phyloP scores from a whole-genome alignment of 805 yeast genomes.

The Alloascoidea hylecoeti region DNA sequence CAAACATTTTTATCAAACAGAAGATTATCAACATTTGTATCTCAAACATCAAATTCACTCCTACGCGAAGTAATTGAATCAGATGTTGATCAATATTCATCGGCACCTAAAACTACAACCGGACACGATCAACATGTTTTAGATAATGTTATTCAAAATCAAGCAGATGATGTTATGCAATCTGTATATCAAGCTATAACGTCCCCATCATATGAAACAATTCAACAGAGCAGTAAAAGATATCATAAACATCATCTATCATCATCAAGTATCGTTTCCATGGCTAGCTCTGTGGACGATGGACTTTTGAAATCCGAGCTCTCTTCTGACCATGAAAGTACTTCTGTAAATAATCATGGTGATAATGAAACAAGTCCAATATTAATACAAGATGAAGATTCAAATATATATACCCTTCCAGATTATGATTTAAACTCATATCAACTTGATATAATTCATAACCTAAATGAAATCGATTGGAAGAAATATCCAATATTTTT shows the following conservation, averaged over 20 bases:
- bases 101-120: not conserved
- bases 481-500: conserved; percentile 58
- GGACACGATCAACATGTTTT: conserved; percentile 16
- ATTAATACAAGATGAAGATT: too few species aligned
- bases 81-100: conserved; percentile 5
- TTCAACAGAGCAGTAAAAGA: conserved; percentile 9
- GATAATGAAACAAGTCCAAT: not conserved
- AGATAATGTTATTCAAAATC: conserved; percentile 36
- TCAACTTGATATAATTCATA: conserved; percentile 28
- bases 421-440: conserved; percentile 7
- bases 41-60: conserved; percentile 4
- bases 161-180: conserved; percentile 51
- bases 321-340: not conserved
- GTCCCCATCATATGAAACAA: not conserved
- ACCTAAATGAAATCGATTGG: conserved; percentile 53
- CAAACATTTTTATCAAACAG: conserved; percentile 25
- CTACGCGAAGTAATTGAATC: conserved; percentile 3
- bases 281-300: too few species aligned
- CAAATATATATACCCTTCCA: conserved; percentile 6
- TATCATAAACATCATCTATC: conserved; percentile 8
- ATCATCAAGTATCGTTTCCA: too few species aligned
- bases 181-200: conserved; percentile 46
- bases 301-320: conserved; percentile 5
- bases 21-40: conserved; percentile 18
- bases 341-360: not conserved